Evolutionary conservation across 2,329 filamentous ascomycete genomes (phyloP).

Genomic region (Fusarium subtropicale): DNA sequence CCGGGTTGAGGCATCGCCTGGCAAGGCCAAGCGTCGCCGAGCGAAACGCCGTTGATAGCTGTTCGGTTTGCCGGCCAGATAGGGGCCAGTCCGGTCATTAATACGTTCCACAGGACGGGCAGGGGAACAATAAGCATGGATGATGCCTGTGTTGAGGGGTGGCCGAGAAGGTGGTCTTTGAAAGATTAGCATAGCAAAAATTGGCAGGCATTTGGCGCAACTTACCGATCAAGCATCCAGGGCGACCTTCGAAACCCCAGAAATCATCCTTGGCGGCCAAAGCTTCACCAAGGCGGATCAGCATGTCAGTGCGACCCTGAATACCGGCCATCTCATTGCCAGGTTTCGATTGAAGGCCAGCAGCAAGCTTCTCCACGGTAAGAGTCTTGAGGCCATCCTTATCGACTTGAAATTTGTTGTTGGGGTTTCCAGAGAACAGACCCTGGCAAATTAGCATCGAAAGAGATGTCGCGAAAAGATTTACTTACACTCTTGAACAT

Average conservation of each 20-base stretch:
- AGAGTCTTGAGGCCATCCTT: constrained; percentile 80
- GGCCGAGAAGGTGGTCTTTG: constrained; percentile 89
- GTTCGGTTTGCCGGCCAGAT: constrained; percentile 94
- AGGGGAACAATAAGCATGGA: constrained; percentile 89
- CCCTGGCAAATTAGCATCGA: constrained; percentile 62
- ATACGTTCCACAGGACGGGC: constrained; percentile 88
- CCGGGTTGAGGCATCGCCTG: constrained; percentile 77
- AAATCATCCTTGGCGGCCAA: constrained; percentile 80
- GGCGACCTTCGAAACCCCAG: constrained; percentile 85
- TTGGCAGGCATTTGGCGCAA: constrained; percentile 12
- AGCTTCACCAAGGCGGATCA: constrained; percentile 80
- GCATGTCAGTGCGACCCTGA: constrained; percentile 83
- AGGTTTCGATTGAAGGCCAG: constrained; percentile 85
- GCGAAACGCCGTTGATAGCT: constrained; percentile 83
- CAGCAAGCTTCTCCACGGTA: constrained; percentile 78
- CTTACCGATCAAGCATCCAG: constrained; percentile 93
- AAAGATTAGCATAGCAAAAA: constrained; percentile 31
- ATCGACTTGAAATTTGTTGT: constrained; percentile 90
- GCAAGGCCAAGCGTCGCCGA: constrained; percentile 96
- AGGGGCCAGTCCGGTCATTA: constrained; percentile 85
- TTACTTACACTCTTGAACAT: constrained; percentile 84
- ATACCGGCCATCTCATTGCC: constrained; percentile 86
- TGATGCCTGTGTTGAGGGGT: constrained; percentile 88
- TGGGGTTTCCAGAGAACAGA: constrained; percentile 83
- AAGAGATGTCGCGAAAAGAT: not conserved